Conservation (phyloP, 495 filamentous ascomycete genomes). For the Aspergillus coremiiformis region DNA sequence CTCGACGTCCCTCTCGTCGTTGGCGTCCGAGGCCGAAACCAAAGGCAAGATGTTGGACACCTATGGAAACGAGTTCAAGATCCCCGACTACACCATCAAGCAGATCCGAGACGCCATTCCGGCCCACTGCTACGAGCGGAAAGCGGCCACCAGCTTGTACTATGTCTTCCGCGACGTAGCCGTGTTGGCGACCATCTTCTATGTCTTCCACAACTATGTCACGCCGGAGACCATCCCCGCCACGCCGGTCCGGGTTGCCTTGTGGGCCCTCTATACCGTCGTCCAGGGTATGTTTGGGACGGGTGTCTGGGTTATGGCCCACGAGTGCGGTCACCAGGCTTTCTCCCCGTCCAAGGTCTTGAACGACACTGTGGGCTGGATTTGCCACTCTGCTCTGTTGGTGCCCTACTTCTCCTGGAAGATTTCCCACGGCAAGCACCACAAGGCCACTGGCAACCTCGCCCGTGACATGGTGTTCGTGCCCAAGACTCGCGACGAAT, state of each 20-base stretch:
- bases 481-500: constrained; percentile 72
- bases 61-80: constrained; percentile 62
- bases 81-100: constrained; percentile 67
- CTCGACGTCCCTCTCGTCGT: constrained; percentile 83
- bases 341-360: constrained; percentile 74
- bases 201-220: constrained; percentile 57
- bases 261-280: constrained; percentile 57
- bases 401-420: constrained; percentile 93
- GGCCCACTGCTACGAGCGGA: constrained; percentile 59
- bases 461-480: constrained; percentile 98
- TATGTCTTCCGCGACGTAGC: constrained; percentile 58
- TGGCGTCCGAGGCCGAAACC: constrained; percentile 53
- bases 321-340: constrained; percentile 70
- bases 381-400: constrained; percentile 72
- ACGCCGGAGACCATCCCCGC: constrained; percentile 56
- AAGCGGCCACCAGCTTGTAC: constrained; percentile 48
- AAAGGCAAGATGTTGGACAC: constrained; percentile 56
- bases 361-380: constrained; percentile 81
- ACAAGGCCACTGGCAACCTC: constrained; percentile 92
- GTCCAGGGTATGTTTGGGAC: constrained; percentile 60
- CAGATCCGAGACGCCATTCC: constrained; percentile 58
- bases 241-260: constrained; percentile 34
- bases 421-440: constrained; percentile 87
- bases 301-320: constrained; percentile 64
- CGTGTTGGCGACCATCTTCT: constrained; percentile 50